These are phyloP conservation scores for Solanum pimpinellifolium DNA, from an alignment of 257 asterid genomes.

Conservation along the genomic window DNA sequence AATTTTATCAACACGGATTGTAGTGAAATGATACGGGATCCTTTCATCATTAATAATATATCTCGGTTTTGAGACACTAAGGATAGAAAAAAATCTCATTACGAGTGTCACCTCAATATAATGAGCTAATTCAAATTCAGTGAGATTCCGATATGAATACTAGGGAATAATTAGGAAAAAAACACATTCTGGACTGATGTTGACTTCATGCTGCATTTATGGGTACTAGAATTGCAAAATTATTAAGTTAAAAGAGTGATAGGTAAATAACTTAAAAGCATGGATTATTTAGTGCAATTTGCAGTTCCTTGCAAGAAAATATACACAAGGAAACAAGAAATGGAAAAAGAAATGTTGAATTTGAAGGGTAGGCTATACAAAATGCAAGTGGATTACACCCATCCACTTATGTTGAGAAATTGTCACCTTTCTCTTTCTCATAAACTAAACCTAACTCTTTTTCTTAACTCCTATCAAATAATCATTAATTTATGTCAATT, in stretches of 20 bases:
- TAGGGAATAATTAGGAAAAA: neutral
- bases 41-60: neutral
- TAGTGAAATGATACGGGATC: neutral
- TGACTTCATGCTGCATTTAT: neutral
- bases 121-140: neutral
- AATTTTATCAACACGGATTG: neutral
- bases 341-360: neutral
- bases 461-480: neutral
- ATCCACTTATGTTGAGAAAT: neutral
- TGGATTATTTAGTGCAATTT: neutral
- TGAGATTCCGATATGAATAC: neutral
- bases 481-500: neutral
- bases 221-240: neutral
- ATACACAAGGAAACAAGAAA: neutral
- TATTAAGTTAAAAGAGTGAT: neutral
- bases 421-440: neutral
- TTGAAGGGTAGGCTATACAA: neutral
- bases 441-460: neutral
- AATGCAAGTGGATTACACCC: neutral
- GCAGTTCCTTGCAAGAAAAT: neutral
- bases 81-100: neutral
- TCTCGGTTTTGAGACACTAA: neutral
- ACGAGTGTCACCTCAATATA: neutral
- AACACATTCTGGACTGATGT: neutral
- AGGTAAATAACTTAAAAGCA: neutral